Base-by-base conservation (phyloP, 352 stramenopile genomes). In the Phytophthora pseudosyringae region DNA sequence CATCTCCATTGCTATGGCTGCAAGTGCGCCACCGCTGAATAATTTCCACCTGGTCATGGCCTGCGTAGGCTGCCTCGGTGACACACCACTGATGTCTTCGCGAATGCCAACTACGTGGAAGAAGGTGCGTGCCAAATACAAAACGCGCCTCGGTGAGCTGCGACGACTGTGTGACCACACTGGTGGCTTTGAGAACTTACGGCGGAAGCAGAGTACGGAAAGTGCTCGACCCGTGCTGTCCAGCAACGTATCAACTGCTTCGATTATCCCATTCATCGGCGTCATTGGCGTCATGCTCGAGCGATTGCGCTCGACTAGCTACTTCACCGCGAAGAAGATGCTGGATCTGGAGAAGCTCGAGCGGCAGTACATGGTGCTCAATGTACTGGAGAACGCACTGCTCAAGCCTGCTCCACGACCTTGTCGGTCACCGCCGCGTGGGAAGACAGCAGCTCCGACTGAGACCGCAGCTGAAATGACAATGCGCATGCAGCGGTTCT, bases 41-140 rank as follows among this genome's bases (percentile, higher is more conserved):
- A 94, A 92, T 45, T 94, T 92, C 45, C 78, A 90, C 54, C 59
- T 94, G n/a, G 80, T 90, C 16, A 91, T 93, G 85, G 81, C 76
- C 8, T 91, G 85, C 25, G 81, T 93, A 1, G 85, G 85, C 5
- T 91, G 85, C 41, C 64, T 93, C 0, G 85, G 85, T 15, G 85
- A 91, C 56, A 83, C 64, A 11, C 81, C 85, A 3, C 72, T 93
- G 11, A 93, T 93, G 82, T 72, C 70, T 41, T 87, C 81, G 7
- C 70, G 85, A 18, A 59, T 93, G 39, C 85, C 85, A 8, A 58
- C 71, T 4, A 91, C 85, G 10, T 93, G 85, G 82, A 91, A 91
- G 62, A 78, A 78, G 39, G 85, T 91, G 47, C 78, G 78, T 3
- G 48, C 72, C 25, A 91, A 89, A 54, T 82, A 80, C 64, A 93